phyloP scores from a whole-genome alignment of 305 asterid species.

The Ajuga reptans region DNA sequence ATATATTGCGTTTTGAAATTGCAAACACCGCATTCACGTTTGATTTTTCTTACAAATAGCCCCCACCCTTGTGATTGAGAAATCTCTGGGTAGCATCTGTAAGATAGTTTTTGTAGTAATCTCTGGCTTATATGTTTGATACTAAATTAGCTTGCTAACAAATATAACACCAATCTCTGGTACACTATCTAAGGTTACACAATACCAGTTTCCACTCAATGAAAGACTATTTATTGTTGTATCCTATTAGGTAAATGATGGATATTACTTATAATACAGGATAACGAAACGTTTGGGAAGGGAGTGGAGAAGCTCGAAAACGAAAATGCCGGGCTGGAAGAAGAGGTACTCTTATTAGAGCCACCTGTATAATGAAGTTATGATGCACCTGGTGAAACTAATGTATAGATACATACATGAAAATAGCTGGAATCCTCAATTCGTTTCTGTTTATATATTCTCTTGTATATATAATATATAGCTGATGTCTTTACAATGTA shows the following conservation, averaged over 20 bases:
- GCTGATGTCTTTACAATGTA: constrained; percentile 16
- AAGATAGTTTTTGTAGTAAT: background rate
- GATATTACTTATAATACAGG: constrained; percentile 31
- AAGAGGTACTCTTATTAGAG: constrained; percentile 20
- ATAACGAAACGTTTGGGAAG: constrained; percentile 32
- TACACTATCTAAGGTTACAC: too few species aligned
- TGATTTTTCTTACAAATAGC: too few species aligned
- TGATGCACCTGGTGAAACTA: background rate
- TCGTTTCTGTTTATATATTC: constrained; percentile 29
- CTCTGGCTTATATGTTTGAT: too few species aligned
- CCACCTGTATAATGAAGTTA: constrained; percentile 27
- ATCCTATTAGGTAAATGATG: background rate
- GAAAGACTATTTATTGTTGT: too few species aligned
- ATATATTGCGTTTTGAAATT: too few species aligned
- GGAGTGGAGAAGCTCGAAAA: constrained; percentile 38
- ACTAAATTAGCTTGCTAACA: background rate
- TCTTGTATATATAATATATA: constrained; percentile 25
- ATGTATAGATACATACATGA: constrained; percentile 20
- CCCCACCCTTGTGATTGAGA: background rate
- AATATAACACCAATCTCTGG: background rate
- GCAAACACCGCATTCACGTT: too few species aligned
- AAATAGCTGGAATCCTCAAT: constrained; percentile 20
- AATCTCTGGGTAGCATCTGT: background rate
- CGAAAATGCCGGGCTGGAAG: constrained; percentile 30
- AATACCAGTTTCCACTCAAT: too few species aligned